Evolutionary conservation across 306 rosid species (phyloP).

Genomic region (Fragaria ananassa): DNA sequence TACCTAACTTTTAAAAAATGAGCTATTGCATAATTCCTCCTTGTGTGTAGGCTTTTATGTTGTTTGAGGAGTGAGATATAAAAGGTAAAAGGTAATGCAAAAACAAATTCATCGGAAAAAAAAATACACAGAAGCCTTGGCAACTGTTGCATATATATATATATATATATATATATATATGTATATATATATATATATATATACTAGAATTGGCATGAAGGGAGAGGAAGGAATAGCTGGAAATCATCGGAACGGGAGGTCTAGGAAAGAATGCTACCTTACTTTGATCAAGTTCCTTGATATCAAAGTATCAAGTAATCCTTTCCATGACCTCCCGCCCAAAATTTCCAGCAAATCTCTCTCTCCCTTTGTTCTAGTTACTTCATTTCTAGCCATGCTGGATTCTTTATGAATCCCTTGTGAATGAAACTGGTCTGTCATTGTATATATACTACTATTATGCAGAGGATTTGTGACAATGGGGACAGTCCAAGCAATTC

Average conservation of each 20-base stretch:
- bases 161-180: no score
- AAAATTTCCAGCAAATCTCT: constrained; percentile 8
- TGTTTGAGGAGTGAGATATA: neutral
- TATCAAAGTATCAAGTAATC: neutral
- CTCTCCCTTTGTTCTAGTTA: neutral
- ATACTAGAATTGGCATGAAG: neutral
- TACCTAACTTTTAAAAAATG: neutral
- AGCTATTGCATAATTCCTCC: neutral
- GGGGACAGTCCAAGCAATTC: neutral
- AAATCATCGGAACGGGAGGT: constrained; percentile 8
- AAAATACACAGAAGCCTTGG: neutral
- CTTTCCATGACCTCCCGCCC: constrained; percentile 24
- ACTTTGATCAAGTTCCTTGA: neutral
- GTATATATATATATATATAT: neutral
- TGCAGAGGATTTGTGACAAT: neutral
- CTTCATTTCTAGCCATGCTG: neutral
- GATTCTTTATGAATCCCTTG: neutral
- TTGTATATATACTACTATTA: neutral
- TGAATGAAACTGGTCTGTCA: neutral
- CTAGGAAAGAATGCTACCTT: neutral
- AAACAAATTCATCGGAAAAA: neutral
- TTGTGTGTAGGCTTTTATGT: neutral
- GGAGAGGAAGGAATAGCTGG: constrained; percentile 9
- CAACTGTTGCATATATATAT: neutral
- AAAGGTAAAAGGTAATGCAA: neutral